phyloP scores from a whole-genome alignment of 2,329 filamentous ascomycete genomes.

The Aspergillus uvarum region DNA sequence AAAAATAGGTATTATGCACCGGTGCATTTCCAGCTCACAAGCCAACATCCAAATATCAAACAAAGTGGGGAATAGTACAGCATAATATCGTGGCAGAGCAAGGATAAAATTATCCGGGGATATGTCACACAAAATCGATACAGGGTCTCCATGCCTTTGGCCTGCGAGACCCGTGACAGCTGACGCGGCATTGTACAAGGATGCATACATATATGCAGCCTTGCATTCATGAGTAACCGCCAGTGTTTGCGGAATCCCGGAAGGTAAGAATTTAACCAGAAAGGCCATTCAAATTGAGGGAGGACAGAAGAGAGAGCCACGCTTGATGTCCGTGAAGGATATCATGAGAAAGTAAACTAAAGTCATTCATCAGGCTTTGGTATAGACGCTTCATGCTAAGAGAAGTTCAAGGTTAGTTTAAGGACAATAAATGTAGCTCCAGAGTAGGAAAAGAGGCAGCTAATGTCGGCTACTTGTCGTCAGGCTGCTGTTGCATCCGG shows the following conservation, averaged over 20 bases:
- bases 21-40: not conserved
- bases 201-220: not conserved
- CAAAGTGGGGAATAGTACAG: constrained; percentile 14
- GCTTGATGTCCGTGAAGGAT: constrained; percentile 30
- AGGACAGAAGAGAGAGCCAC: constrained; percentile 20
- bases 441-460: not conserved
- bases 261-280: constrained; percentile 14
- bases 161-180: not conserved
- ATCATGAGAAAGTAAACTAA: constrained; percentile 14
- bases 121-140: constrained; percentile 11
- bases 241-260: constrained; percentile 6
- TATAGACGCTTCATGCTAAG: constrained; percentile 36
- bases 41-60: not conserved
- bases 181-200: not conserved
- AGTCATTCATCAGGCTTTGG: constrained; percentile 28
- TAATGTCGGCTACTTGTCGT: constrained; percentile 4
- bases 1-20: not conserved
- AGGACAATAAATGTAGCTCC: constrained; percentile 5
- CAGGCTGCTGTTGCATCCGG: constrained; percentile 18
- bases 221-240: not conserved
- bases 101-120: constrained; percentile 2
- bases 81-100: not conserved
- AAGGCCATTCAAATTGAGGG: constrained; percentile 15
- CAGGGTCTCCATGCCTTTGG: constrained; percentile 1
- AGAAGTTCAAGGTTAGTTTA: constrained; percentile 13